These are phyloP conservation scores for Azolla pinnata DNA, from an alignment of 75 land plant genomes.

Conservation along the genomic window DNA sequence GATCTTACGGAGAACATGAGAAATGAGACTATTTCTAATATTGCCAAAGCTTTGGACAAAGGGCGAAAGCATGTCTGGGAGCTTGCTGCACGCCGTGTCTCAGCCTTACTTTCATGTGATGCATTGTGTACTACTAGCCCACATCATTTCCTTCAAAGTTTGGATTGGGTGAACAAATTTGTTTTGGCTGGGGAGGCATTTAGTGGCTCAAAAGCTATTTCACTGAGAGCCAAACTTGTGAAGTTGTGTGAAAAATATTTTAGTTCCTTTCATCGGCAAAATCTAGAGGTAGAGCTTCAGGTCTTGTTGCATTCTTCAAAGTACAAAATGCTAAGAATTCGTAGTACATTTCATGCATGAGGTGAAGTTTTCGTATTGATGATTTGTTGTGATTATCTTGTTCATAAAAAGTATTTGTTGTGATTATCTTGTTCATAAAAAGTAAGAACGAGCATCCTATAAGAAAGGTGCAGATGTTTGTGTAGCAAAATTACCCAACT, in stretches of 20 bases:
- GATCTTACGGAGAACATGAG: conserved; percentile 48
- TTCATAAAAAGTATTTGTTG: no score
- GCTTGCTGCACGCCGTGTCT: conserved; percentile 82
- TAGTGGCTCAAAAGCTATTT: conserved; percentile 73
- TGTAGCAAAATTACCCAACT: no score
- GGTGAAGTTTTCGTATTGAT: no score
- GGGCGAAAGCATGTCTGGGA: conserved; percentile 94
- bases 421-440: no score
- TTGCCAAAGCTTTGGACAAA: conserved; percentile 60
- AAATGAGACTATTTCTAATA: conserved; percentile 51
- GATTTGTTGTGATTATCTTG: no score
- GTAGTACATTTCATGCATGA: no score
- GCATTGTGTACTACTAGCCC: conserved; percentile 70
- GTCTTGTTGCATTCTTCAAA: no score
- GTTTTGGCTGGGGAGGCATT: conserved; percentile 93
- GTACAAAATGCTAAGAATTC: no score
- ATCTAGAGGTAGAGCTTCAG: conserved; percentile 72
- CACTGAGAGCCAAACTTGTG: conserved; percentile 72
- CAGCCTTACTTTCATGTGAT: conserved; percentile 74
- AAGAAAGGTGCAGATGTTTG: no score
- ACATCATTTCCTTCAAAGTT: conserved; percentile 77
- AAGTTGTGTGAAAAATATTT: conserved; percentile 66
- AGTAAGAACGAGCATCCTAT: no score
- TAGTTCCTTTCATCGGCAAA: conserved; percentile 74
- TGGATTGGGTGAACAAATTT: conserved; percentile 75